phyloP scores from a whole-genome alignment of 1,284 basidiomycete species.

The Cryptococcus sp. region DNA sequence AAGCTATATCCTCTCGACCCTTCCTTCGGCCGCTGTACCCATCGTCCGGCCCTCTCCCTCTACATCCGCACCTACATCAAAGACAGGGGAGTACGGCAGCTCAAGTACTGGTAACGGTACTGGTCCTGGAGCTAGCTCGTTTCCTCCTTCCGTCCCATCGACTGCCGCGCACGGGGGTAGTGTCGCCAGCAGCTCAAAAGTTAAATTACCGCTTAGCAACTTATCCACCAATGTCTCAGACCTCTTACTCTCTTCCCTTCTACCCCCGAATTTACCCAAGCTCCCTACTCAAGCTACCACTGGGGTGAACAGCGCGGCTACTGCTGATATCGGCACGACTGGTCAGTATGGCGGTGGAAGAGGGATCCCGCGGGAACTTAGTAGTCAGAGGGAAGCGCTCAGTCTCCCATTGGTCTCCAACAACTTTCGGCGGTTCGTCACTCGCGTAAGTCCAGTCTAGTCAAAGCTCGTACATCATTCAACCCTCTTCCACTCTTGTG shows the following conservation, averaged over 20 bases:
- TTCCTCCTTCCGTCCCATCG: constrained; percentile 12
- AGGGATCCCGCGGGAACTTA: constrained; percentile 36
- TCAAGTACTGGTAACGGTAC: not conserved
- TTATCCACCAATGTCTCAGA: constrained; percentile 48
- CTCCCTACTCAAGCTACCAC: constrained; percentile 18
- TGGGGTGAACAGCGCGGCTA: not conserved
- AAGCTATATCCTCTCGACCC: constrained; percentile 4
- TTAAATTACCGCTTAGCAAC: not conserved
- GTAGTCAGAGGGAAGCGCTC: constrained; percentile 44
- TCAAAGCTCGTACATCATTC: not conserved
- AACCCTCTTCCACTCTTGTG: not conserved
- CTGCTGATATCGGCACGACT: not conserved
- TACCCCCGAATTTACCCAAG: constrained; percentile 48
- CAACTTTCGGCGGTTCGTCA: constrained; percentile 52
- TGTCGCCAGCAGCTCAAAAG: not conserved
- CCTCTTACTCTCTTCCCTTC: constrained; percentile 39
- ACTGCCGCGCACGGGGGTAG: not conserved
- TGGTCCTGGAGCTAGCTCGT: not conserved
- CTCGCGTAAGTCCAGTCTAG: constrained; percentile 31
- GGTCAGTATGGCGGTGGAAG: not conserved
- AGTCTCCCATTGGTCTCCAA: constrained; percentile 47
- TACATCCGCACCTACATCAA: not conserved
- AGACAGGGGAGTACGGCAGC: too few relatives aligned
- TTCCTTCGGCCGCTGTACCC: constrained; percentile 15
- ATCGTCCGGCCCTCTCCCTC: constrained; percentile 9